Conservation (phyloP, 495 filamentous ascomycete genomes). For the Emericellopsis terricola region DNA sequence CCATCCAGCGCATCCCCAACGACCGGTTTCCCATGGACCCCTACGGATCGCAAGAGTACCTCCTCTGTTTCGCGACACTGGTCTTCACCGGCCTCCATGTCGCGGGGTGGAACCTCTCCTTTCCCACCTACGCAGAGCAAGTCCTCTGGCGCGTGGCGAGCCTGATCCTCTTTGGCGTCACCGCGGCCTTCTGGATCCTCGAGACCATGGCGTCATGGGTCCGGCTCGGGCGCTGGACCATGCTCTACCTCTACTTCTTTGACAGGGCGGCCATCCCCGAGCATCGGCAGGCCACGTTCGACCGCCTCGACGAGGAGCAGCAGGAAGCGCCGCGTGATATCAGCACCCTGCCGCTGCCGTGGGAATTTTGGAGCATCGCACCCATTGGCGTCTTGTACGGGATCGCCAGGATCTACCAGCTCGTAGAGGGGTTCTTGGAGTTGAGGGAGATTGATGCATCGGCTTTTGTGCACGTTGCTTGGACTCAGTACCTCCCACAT, state of each 20-base stretch:
- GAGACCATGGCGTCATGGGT: constrained; percentile 5
- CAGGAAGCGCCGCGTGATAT: neutral
- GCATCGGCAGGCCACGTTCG: neutral
- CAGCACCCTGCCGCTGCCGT: constrained; percentile 2
- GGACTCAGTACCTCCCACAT: constrained; percentile 4
- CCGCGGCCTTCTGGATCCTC: constrained; percentile 6
- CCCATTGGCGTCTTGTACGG: constrained; percentile 5
- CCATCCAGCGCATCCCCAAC: constrained; percentile 6
- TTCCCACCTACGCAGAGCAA: constrained; percentile 15
- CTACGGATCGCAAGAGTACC: constrained; percentile 3
- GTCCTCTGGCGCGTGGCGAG: constrained; percentile 12
- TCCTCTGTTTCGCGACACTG: constrained; percentile 3
- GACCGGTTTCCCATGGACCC: constrained; percentile 6
- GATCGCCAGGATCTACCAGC: constrained; percentile 2
- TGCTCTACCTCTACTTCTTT: constrained; percentile 3
- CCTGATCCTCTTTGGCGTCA: constrained; percentile 3
- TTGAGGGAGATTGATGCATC: constrained; percentile 4
- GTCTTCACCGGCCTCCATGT: constrained; percentile 17
- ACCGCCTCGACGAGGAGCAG: neutral
- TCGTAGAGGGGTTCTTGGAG: constrained; percentile 4
- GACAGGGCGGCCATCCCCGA: neutral
- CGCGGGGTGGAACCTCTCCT: constrained; percentile 20
- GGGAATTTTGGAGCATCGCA: constrained; percentile 6
- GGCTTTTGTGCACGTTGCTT: constrained; percentile 1
- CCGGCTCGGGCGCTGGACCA: constrained; percentile 4